Percentiles rank a stretch among this genome's conserved stretches.
Evolutionary conservation across 257 asterid genomes (phyloP).

Genomic region (Petunia axillaris): DNA sequence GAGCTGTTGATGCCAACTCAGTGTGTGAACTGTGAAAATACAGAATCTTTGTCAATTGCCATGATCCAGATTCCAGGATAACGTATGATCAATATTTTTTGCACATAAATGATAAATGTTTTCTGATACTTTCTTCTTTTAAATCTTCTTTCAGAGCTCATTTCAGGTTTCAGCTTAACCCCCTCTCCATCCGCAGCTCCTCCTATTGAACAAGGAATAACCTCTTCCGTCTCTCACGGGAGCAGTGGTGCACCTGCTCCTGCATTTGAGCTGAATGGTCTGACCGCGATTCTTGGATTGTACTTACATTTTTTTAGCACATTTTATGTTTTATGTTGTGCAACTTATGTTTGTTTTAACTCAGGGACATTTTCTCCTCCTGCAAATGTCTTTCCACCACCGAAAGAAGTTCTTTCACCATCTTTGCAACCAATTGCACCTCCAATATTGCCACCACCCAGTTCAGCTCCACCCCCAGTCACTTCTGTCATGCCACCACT

Average conservation of each 20-base stretch:
- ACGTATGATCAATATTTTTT: background rate
- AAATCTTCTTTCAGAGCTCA: background rate
- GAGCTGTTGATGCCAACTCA: background rate
- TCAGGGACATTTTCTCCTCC: constrained; percentile 49
- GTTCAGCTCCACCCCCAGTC: constrained; percentile 45
- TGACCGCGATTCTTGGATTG: constrained; percentile 20
- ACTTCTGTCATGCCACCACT: constrained; percentile 30
- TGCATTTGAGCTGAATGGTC: constrained; percentile 52
- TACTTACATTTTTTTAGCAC: constrained; percentile 7
- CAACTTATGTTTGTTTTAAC: constrained; percentile 31
- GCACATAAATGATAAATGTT: background rate
- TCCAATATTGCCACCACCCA: constrained; percentile 43
- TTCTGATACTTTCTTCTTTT: background rate
- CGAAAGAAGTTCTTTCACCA: constrained; percentile 36
- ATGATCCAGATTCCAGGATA: background rate
- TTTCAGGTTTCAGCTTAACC: constrained; percentile 35
- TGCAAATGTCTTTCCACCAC: constrained; percentile 49
- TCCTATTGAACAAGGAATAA: constrained; percentile 42
- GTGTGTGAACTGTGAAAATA: background rate
- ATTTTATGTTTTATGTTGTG: constrained; percentile 14
- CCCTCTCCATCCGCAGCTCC: constrained; percentile 36
- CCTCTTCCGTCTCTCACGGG: constrained; percentile 35
- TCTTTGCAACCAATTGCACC: constrained; percentile 44
- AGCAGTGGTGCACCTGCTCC: constrained; percentile 46
- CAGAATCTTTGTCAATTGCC: constrained; percentile 15